Evolutionary conservation across 768 basidiomycete species (phyloP).

Genomic region (Pulveroboletus sp.): DNA sequence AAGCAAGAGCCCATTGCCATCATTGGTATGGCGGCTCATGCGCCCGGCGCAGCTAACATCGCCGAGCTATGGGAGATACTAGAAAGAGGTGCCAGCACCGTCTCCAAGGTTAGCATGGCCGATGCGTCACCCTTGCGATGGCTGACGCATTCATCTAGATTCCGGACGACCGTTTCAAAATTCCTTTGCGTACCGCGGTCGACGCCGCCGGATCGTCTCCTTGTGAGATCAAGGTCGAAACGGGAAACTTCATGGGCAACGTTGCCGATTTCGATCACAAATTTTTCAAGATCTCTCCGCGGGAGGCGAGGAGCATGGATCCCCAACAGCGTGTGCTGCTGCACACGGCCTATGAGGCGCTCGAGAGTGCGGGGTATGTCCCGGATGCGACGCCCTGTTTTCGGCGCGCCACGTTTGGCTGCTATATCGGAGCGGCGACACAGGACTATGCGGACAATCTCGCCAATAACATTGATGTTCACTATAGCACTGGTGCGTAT

Average conservation of each 20-base stretch:
- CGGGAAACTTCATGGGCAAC: slow-evolving; percentile 60
- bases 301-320: slow-evolving; percentile 73
- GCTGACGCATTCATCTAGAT: slow-evolving; percentile 39
- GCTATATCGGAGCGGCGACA: too few species aligned
- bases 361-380: slow-evolving; percentile 58
- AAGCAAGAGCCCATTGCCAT: slow-evolving; percentile 59
- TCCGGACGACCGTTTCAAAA: slow-evolving; percentile 52
- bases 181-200: slow-evolving; percentile 34
- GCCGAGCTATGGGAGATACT: slow-evolving; percentile 57
- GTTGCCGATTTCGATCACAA: slow-evolving; percentile 60
- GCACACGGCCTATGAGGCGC: slow-evolving; percentile 60
- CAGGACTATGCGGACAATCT: too few species aligned
- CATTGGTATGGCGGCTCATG: slow-evolving; percentile 62
- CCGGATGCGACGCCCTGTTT: slow-evolving; percentile 51
- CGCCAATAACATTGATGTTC: too few species aligned
- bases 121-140: too few species aligned
- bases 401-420: slow-evolving; percentile 34
- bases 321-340: slow-evolving; percentile 70
- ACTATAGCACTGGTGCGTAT: too few species aligned
- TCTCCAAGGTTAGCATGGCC: slow-evolving; percentile 44
- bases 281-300: slow-evolving; percentile 70
- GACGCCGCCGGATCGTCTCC: slow-evolving; percentile 23
- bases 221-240: slow-evolving; percentile 46
- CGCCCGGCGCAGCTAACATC: slow-evolving; percentile 45
- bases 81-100: slow-evolving; percentile 49